Percentiles rank a stretch among this genome's conserved stretches.
These are phyloP conservation scores for Hypoxylon sp. DNA, from an alignment of 2,329 filamentous ascomycete species.

Conservation along the genomic window DNA sequence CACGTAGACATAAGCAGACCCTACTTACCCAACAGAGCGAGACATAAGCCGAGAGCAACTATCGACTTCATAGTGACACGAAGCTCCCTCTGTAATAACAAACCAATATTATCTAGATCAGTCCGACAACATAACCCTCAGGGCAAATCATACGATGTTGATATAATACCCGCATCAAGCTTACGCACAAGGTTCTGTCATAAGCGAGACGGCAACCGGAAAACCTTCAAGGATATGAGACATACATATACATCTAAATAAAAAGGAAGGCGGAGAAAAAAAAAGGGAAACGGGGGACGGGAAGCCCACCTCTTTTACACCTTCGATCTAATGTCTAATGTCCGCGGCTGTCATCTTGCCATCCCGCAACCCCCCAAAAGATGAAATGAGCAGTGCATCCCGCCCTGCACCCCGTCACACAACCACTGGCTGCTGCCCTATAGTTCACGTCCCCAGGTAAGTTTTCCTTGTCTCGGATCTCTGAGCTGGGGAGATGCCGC, in stretches of 20 bases:
- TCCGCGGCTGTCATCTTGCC: not conserved
- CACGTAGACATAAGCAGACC: not conserved
- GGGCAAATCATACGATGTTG: not conserved
- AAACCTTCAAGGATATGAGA: slow-evolving; percentile 1
- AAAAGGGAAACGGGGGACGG: not conserved
- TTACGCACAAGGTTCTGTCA: slow-evolving; percentile 7
- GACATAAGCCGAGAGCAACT: slow-evolving; percentile 14
- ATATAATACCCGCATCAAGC: slow-evolving; percentile 26
- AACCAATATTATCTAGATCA: slow-evolving; percentile 1
- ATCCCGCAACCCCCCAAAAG: not conserved
- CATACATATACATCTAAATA: not conserved
- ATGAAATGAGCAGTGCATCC: slow-evolving; percentile 3
- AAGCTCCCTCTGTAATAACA: not conserved
- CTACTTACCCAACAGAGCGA: slow-evolving; percentile 35
- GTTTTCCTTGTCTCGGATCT: slow-evolving; percentile 34
- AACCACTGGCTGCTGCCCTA: not conserved
- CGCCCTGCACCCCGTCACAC: slow-evolving; percentile 15
- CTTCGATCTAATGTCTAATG: not conserved
- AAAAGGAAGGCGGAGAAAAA: not conserved
- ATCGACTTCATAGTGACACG: slow-evolving; percentile 12
- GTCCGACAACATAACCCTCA: slow-evolving; percentile 1
- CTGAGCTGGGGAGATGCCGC: slow-evolving; percentile 34
- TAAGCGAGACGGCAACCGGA: not conserved
- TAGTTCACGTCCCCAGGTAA: too few species aligned
- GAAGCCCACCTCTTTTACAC: slow-evolving; percentile 4